Conservation (phyloP, 345 rosid species). For the Pugionium cornutum region DNA sequence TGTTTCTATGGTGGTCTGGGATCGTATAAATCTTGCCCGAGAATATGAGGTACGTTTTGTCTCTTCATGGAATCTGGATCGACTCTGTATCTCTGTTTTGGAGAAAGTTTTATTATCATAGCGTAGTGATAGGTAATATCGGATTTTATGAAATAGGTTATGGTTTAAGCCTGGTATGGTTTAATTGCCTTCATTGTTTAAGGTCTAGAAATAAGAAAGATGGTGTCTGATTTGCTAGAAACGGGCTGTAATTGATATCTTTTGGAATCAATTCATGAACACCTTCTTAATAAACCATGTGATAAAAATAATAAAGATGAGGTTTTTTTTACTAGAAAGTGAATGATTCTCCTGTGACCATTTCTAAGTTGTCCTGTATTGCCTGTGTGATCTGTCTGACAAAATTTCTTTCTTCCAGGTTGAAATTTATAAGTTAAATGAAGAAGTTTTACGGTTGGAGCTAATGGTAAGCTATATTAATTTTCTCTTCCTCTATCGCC, state of each 20-base stretch:
- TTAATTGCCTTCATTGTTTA: neutral
- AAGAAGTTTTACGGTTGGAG: conserved; percentile 38
- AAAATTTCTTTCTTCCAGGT: conserved; percentile 23
- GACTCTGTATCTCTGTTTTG: conserved; percentile 1
- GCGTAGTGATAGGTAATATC: neutral
- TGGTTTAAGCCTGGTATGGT: neutral
- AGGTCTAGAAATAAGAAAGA: conserved; percentile 10
- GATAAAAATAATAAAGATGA: too few relatives aligned
- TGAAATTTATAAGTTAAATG: conserved; percentile 33
- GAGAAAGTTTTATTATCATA: neutral
- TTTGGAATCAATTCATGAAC: neutral
- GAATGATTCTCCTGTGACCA: conserved; percentile 7
- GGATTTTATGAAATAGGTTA: neutral
- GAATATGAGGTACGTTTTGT: conserved; percentile 47
- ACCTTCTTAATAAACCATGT: neutral
- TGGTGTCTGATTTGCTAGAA: neutral
- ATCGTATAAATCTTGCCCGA: conserved; percentile 42
- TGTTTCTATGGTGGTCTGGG: conserved; percentile 69
- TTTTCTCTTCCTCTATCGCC: conserved; percentile 3
- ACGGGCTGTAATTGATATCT: neutral
- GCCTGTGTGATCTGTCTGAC: conserved; percentile 8
- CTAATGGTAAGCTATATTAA: conserved; percentile 34
- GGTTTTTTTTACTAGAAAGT: conserved; percentile 13
- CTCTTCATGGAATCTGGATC: neutral
- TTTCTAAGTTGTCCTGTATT: conserved; percentile 2